A percentile compares a stretch with the other conserved stretches of the same genome.
Evolutionary conservation across 306 rosid genomes (phyloP).

Genomic region (Elaeagnus macrophylla): DNA sequence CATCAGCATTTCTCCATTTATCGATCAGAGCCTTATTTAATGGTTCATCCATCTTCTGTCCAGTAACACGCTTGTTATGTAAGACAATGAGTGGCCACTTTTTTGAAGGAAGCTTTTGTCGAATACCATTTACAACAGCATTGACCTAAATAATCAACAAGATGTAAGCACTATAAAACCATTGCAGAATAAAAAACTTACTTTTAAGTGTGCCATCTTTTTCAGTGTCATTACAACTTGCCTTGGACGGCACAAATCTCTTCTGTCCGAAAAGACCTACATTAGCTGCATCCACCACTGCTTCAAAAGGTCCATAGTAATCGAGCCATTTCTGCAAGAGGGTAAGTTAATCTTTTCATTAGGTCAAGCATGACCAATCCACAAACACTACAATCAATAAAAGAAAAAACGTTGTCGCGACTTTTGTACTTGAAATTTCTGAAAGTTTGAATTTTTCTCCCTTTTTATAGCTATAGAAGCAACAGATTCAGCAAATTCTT

Average conservation of each 20-base stretch:
- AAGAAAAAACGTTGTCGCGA: conserved; percentile 2
- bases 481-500: conserved; percentile 77
- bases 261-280: conserved; percentile 69
- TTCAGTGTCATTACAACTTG: conserved; percentile 32
- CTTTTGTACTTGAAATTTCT: conserved; percentile 73
- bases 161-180: conserved; percentile 8
- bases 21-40: conserved; percentile 59
- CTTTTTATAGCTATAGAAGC: conserved; percentile 58
- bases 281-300: conserved; percentile 92
- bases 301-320: conserved; percentile 86
- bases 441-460: conserved; percentile 65
- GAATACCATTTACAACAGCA: conserved; percentile 60
- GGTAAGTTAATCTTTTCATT: conserved; percentile 11
- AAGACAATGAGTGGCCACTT: conserved; percentile 79
- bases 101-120: conserved; percentile 67
- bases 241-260: conserved; percentile 70
- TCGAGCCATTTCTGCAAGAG: conserved; percentile 82
- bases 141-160: conserved; percentile 44
- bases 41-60: conserved; percentile 53
- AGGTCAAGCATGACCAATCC: conserved; percentile 7
- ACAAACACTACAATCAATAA: conserved; percentile 11
- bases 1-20: conserved; percentile 68
- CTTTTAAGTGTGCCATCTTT: not conserved
- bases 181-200: conserved; percentile 6
- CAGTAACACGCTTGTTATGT: conserved; percentile 72